Percentiles rank a stretch among this genome's conserved stretches.
Conservation (phyloP, 345 rosid species). For the Gossypium anomalum region DNA sequence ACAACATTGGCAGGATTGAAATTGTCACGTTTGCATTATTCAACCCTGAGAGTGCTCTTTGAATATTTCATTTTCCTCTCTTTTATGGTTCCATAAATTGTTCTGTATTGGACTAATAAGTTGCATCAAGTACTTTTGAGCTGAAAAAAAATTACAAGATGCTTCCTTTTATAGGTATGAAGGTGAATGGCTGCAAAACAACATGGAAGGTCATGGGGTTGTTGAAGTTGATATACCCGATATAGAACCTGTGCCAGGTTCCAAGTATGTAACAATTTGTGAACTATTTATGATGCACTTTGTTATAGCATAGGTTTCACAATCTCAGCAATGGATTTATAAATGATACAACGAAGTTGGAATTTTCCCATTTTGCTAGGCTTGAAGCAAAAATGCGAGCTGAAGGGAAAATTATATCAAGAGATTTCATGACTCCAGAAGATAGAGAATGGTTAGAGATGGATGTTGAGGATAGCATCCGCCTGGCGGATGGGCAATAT, state of each 20-base stretch:
- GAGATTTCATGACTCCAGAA: conserved; percentile 82
- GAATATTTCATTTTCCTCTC: background rate
- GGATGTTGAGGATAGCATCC: conserved; percentile 83
- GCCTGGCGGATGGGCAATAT: conserved; percentile 40
- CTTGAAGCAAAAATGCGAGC: conserved; percentile 92
- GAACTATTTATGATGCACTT: background rate
- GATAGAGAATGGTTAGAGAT: conserved; percentile 89
- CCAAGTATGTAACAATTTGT: conserved; percentile 54
- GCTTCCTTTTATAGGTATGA: conserved; percentile 55
- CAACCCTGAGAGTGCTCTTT: background rate
- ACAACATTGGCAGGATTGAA: background rate
- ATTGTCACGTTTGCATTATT: background rate
- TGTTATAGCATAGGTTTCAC: background rate
- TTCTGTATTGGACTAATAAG: background rate
- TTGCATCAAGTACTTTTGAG: background rate
- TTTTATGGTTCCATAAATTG: background rate
- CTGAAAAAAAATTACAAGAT: background rate
- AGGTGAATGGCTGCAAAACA: conserved; percentile 93
- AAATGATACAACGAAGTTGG: conserved; percentile 13
- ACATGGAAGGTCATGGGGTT: conserved; percentile 89
- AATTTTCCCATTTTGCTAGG: conserved; percentile 35
- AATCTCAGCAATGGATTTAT: background rate
- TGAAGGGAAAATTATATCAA: conserved; percentile 69
- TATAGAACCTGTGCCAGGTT: conserved; percentile 85
- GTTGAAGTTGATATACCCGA: conserved; percentile 90